Evolutionary conservation across 495 filamentous ascomycete species (phyloP).

Genomic region (Penicillium salamii): DNA sequence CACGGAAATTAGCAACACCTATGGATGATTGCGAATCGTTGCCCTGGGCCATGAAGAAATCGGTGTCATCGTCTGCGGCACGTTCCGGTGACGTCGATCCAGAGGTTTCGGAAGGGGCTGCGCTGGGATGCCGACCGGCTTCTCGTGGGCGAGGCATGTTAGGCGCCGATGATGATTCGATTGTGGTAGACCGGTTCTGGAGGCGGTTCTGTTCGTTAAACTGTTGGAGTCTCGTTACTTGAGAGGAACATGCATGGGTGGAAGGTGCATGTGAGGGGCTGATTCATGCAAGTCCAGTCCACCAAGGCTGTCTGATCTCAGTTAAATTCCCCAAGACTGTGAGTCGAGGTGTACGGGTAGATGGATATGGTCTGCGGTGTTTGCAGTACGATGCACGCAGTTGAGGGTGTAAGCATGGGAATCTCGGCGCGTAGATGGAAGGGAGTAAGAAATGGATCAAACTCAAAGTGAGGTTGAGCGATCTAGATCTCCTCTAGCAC

Average conservation of each 20-base stretch:
- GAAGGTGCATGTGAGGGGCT: conserved; percentile 9
- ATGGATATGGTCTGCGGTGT: not conserved
- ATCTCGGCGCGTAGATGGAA: not conserved
- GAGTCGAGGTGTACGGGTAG: not conserved
- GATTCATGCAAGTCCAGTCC: conserved; percentile 1
- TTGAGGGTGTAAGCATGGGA: not conserved
- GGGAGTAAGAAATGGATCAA: not conserved
- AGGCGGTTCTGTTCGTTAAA: conserved; percentile 13
- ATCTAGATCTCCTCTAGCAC: conserved; percentile 5
- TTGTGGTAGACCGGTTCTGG: conserved; percentile 7
- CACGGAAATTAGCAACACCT: conserved; percentile 71
- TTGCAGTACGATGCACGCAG: conserved; percentile 1
- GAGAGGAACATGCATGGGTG: conserved; percentile 13
- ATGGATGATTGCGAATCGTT: conserved; percentile 93
- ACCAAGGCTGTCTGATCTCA: not conserved
- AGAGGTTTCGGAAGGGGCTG: conserved; percentile 58
- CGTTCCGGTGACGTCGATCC: conserved; percentile 83
- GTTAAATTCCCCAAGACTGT: not conserved
- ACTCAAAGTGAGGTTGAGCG: not conserved
- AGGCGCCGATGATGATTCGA: conserved; percentile 5
- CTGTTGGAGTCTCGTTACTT: conserved; percentile 24
- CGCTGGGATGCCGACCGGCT: conserved; percentile 42
- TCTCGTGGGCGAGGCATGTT: conserved; percentile 42
- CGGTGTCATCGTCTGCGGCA: conserved; percentile 83
- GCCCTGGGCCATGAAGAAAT: conserved; percentile 78